phyloP scores from a whole-genome alignment of 2,329 filamentous ascomycete species.

The Akanthomyces lecanii region DNA sequence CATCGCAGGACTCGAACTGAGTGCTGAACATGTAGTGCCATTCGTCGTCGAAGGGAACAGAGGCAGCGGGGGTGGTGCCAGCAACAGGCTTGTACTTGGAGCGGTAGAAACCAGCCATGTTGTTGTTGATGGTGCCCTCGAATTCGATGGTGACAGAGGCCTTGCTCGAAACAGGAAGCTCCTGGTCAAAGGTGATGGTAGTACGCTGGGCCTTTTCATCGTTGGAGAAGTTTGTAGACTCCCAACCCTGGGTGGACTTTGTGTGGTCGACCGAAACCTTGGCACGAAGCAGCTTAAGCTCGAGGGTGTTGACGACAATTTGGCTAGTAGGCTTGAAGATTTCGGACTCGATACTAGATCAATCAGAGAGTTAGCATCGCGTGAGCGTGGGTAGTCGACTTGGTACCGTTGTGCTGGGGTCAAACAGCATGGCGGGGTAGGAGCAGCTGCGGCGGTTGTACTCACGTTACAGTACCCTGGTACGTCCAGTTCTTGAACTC shows the following conservation, averaged over 20 bases:
- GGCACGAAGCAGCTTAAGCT: slow-evolving; percentile 68
- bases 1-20: slow-evolving; percentile 96
- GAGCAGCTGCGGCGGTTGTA: slow-evolving; percentile 15
- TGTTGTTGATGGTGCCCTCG: slow-evolving; percentile 78
- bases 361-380: slow-evolving; percentile 13
- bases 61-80: slow-evolving; percentile 56
- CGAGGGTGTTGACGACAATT: slow-evolving; percentile 79
- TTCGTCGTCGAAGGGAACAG: slow-evolving; percentile 69
- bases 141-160: slow-evolving; percentile 68
- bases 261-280: slow-evolving; percentile 57
- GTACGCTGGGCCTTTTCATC: slow-evolving; percentile 81
- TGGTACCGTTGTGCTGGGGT: not conserved
- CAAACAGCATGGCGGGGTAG: slow-evolving; percentile 8
- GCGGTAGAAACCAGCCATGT: slow-evolving; percentile 91
- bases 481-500: slow-evolving; percentile 73
- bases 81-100: slow-evolving; percentile 85
- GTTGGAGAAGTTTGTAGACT: slow-evolving; percentile 68
- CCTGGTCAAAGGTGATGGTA: slow-evolving; percentile 69
- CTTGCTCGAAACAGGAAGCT: slow-evolving; percentile 63
- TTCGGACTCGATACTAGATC: slow-evolving; percentile 64
- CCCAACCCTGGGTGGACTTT: slow-evolving; percentile 52
- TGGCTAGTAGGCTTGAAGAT: slow-evolving; percentile 68
- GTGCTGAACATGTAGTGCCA: slow-evolving; percentile 82
- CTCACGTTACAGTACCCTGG: slow-evolving; percentile 69
- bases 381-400: not conserved